Evolutionary conservation across 352 stramenopile species (phyloP), one percentile per base, ranked within the genome.

Genomic region (Globisporangium irregulare): DNA sequence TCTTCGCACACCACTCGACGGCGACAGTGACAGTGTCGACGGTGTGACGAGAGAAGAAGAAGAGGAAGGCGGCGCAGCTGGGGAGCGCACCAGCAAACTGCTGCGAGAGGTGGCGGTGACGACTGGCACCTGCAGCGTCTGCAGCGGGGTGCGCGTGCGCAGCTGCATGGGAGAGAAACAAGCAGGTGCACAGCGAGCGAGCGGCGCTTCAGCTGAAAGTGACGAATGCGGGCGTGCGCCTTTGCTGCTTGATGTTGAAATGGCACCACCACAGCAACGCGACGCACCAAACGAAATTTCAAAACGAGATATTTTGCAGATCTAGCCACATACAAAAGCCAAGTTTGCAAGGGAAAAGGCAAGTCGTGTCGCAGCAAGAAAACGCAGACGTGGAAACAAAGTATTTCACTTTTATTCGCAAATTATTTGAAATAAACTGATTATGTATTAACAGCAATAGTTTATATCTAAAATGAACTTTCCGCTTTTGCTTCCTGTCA

Each of bases 221-320:
- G 43, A 7, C 29, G 15, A n/a, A n/a, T n/a, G 18, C 15, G 15
- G 41, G 15, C 43, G 43, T 50, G 15, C 18, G 43, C 29, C 27
- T 46, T 24, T 59, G 24, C 10, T 18, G 54, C 54, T 46, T 59
- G 53, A 59, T 59, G 53, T 59, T 59, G 53, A 38, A 29, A 36
- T 32, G 14, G 53, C 25, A 51, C 43, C 25, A 51, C 43, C 18
- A 51, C 5, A 4, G 14, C 15, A 14, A 43, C 36, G 12, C 38
- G 6, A 51, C 43, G 20, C 0, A 22, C 18, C 14, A 59, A 32
- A 59, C 53, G 53, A 32, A 36, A 59, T 59, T 38, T 59, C 25
- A 59, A 36, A 58, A 5, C 3, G n/a, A n/a, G 41, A 50, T 50
- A 36, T 22, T 36, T 58, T 58, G 24, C 53, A 59, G 29, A 59